Percentiles rank a stretch among this genome's conserved stretches.
Evolutionary conservation across 768 basidiomycete genomes (phyloP).

Genomic region (Amanita rubescens): DNA sequence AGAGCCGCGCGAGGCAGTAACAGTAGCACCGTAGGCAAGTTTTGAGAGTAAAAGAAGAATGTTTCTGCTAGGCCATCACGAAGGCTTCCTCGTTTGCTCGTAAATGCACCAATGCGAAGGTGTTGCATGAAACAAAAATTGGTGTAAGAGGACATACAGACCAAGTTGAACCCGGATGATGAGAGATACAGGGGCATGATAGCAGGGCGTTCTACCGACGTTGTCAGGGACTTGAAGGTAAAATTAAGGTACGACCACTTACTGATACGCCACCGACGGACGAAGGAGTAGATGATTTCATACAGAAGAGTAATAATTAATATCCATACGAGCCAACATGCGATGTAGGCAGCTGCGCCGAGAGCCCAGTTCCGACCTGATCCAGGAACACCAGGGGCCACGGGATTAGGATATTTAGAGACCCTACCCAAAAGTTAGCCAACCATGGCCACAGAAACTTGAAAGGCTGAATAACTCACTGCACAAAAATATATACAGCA

Average conservation of each 20-base stretch:
- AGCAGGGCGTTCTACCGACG: constrained; percentile 62
- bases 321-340: constrained; percentile 74
- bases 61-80: constrained; percentile 66
- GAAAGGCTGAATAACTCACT: constrained; percentile 48
- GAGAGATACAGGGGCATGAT: constrained; percentile 83
- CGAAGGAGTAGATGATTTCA: constrained; percentile 69
- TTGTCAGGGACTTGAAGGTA: constrained; percentile 6
- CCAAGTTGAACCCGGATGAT: constrained; percentile 66
- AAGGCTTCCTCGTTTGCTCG: constrained; percentile 38
- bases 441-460: constrained; percentile 4
- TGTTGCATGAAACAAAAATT: constrained; percentile 82
- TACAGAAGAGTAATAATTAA: constrained; percentile 68
- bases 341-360: constrained; percentile 74
- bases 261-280: constrained; percentile 74
- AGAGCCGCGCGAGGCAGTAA: constrained; percentile 80
- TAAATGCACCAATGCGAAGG: constrained; percentile 66
- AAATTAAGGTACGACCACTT: constrained; percentile 28
- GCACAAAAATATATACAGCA: constrained; percentile 71
- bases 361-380: constrained; percentile 78
- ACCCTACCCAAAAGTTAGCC: constrained; percentile 36
- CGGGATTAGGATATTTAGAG: constrained; percentile 66
- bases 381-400: constrained; percentile 59
- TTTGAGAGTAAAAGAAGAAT: constrained; percentile 79
- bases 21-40: constrained; percentile 73
- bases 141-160: constrained; percentile 70